Conservation (phyloP, 2,329 filamentous ascomycete species). For the Fusarium nanum region DNA sequence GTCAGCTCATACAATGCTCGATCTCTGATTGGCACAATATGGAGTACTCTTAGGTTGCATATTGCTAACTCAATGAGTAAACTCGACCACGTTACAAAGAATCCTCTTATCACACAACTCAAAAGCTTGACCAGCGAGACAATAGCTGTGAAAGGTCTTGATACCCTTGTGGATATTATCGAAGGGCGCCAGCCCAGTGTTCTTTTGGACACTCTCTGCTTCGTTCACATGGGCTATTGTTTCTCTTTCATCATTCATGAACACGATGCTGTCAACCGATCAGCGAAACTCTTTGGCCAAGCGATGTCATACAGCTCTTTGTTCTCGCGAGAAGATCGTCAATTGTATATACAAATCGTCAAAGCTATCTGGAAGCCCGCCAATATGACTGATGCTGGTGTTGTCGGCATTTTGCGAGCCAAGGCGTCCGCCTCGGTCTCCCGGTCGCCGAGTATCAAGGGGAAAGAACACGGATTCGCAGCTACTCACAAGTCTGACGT, state of each 20-base stretch:
- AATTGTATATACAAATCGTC: constrained; percentile 58
- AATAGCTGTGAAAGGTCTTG: constrained; percentile 57
- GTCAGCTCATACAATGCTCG: constrained; percentile 47
- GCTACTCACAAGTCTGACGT: constrained; percentile 44
- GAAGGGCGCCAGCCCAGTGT: constrained; percentile 53
- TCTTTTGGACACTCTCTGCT: constrained; percentile 61
- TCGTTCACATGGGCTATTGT: constrained; percentile 64
- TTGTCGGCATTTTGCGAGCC: constrained; percentile 46
- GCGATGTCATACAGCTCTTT: constrained; percentile 58
- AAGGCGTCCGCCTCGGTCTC: constrained; percentile 29
- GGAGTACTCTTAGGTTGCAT: constrained; percentile 60
- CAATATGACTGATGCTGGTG: constrained; percentile 47
- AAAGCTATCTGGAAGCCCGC: constrained; percentile 62
- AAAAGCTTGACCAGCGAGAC: constrained; percentile 53
- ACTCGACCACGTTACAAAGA: constrained; percentile 54
- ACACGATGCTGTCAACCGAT: constrained; percentile 52
- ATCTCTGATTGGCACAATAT: constrained; percentile 57
- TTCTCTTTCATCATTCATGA: constrained; percentile 61
- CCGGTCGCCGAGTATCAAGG: constrained; percentile 52
- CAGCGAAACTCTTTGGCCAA: constrained; percentile 59
- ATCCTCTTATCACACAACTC: constrained; percentile 57
- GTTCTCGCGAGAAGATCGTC: constrained; percentile 53
- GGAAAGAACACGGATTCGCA: constrained; percentile 55
- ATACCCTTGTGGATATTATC: constrained; percentile 55
- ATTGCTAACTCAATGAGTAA: constrained; percentile 59